Evolutionary conservation across 1,284 basidiomycete genomes (phyloP).

Genomic region (Heterobasidion parviporum): DNA sequence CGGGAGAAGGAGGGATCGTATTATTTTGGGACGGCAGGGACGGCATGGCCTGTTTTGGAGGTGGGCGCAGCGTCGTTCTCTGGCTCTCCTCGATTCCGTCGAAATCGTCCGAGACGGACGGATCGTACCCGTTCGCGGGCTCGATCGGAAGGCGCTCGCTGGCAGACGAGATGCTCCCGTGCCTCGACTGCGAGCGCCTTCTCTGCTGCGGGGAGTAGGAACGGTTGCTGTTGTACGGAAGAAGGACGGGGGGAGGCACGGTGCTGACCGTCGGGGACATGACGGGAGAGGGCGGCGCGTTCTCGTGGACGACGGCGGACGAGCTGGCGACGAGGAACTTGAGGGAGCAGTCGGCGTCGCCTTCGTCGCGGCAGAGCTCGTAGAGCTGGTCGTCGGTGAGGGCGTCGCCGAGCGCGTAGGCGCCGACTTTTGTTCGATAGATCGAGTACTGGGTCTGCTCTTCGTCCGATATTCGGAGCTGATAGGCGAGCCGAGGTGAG

Average conservation of each 20-base stretch:
- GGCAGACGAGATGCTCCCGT: conserved; percentile 60
- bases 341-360: conserved; percentile 68
- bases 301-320: conserved; percentile 52
- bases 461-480: conserved; percentile 82
- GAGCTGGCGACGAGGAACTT: conserved; percentile 74
- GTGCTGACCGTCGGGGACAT: conserved; percentile 37
- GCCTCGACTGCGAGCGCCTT: conserved; percentile 50
- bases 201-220: conserved; percentile 12
- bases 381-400: conserved; percentile 63
- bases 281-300: conserved; percentile 24
- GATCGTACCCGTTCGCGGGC: conserved; percentile 54
- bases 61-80: conserved; percentile 30
- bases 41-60: conserved; percentile 15
- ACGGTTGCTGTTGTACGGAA: conserved; percentile 14
- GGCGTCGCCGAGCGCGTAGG: conserved; percentile 63
- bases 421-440: conserved; percentile 79
- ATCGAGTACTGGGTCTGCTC: conserved; percentile 73
- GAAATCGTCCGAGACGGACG: conserved; percentile 52
- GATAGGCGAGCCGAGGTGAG: conserved; percentile 4
- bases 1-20: conserved; percentile 21
- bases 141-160: conserved; percentile 52
- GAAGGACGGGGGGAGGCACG: conserved; percentile 41
- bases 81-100: conserved; percentile 48
- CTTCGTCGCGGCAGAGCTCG: conserved; percentile 61
- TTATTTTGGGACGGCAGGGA: conserved; percentile 12